phyloP scores from a whole-genome alignment of 305 asterid species.

The Fraxinus sp. region DNA sequence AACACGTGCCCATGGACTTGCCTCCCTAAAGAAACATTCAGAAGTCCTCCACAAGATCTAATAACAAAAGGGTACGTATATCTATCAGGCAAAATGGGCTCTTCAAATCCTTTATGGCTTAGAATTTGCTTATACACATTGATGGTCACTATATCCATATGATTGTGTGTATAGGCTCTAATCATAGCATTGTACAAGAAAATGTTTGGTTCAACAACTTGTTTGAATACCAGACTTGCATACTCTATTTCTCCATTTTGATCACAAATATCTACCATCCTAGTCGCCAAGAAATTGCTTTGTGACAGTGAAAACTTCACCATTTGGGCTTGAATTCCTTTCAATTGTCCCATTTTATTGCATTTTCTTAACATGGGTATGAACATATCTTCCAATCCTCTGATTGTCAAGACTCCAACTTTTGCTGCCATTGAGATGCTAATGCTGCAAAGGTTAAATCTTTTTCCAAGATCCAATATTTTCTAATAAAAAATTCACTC shows the following conservation, averaged over 20 bases:
- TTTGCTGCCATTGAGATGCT: constrained; percentile 31
- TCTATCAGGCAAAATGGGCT: constrained; percentile 45
- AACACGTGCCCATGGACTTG: constrained; percentile 67
- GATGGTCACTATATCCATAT: constrained; percentile 36
- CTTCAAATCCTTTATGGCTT: constrained; percentile 26
- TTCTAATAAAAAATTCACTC: background rate
- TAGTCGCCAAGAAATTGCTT: constrained; percentile 76
- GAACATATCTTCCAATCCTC: constrained; percentile 65
- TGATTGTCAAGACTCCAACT: constrained; percentile 38
- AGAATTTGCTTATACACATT: constrained; percentile 46
- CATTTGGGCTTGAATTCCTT: constrained; percentile 67
- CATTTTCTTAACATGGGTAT: constrained; percentile 52
- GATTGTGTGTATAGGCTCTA: constrained; percentile 52
- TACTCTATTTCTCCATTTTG: constrained; percentile 51
- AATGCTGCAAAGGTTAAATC: background rate
- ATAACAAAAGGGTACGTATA: constrained; percentile 74
- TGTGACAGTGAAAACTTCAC: constrained; percentile 55
- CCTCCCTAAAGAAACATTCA: constrained; percentile 40
- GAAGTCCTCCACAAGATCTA: constrained; percentile 64
- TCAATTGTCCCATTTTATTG: constrained; percentile 37
- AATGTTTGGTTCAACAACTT: constrained; percentile 53
- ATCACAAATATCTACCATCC: constrained; percentile 74
- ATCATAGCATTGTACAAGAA: constrained; percentile 65
- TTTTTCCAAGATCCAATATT: background rate
- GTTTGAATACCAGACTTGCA: constrained; percentile 56